These are phyloP conservation scores for Arthrobotrys pseudoclavata DNA, from an alignment of 2,329 filamentous ascomycete species.

Conservation along the genomic window DNA sequence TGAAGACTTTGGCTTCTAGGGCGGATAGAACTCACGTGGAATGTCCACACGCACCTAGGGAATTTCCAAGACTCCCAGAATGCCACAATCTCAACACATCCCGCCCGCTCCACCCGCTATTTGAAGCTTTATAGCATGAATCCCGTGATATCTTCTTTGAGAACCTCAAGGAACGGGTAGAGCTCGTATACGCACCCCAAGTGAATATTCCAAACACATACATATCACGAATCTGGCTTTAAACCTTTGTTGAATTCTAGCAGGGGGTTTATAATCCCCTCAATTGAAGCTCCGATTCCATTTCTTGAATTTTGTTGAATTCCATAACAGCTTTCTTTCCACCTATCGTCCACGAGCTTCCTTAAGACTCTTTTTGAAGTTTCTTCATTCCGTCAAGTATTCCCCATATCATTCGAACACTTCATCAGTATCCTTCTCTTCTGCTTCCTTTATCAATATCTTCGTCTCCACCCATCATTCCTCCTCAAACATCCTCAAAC, in stretches of 20 bases:
- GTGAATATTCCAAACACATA: no score
- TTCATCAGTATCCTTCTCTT: not conserved
- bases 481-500: not conserved
- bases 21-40: not conserved
- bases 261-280: conserved; percentile 1
- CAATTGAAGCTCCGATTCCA: not conserved
- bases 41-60: not conserved
- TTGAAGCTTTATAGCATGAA: no score
- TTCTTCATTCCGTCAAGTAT: not conserved
- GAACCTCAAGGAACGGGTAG: no score
- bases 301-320: not conserved
- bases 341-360: not conserved
- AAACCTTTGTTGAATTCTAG: not conserved
- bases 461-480: not conserved
- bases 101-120: no score
- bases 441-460: not conserved
- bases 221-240: not conserved
- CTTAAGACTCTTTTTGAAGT: not conserved
- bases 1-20: not conserved
- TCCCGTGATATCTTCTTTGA: no score
- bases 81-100: no score
- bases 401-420: no score
- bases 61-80: no score
- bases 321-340: not conserved
- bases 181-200: no score